phyloP scores from a whole-genome alignment of 495 filamentous ascomycete genomes.

The Aspergillus conjunctus region DNA sequence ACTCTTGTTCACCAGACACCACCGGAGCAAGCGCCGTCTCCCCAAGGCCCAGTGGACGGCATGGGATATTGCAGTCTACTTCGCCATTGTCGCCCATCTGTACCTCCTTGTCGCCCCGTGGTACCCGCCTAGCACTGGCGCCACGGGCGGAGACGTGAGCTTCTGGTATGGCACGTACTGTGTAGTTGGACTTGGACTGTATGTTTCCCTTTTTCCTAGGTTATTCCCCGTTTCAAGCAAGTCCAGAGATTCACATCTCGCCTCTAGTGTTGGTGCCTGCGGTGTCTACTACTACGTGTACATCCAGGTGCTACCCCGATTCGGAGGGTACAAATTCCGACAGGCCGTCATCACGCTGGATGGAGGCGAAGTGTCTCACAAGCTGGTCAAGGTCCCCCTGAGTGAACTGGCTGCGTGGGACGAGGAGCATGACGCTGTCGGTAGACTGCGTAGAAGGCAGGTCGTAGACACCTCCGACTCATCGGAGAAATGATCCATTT shows the following conservation, averaged over 20 bases:
- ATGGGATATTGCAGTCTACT: conserved; percentile 56
- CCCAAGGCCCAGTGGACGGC: conserved; percentile 49
- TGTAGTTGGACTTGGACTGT: conserved; percentile 59
- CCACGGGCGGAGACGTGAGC: conserved; percentile 59
- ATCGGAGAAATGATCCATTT: too few species aligned
- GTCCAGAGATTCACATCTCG: neutral
- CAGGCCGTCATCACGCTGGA: conserved; percentile 54
- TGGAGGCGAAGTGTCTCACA: conserved; percentile 53
- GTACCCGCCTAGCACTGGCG: conserved; percentile 62
- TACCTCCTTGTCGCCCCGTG: conserved; percentile 65
- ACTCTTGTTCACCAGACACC: conserved; percentile 54
- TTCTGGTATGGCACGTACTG: conserved; percentile 70
- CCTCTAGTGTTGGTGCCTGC: conserved; percentile 47
- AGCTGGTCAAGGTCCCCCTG: conserved; percentile 56
- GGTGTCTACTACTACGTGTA: conserved; percentile 59
- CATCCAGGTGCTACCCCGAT: conserved; percentile 54
- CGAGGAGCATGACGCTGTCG: conserved; percentile 56
- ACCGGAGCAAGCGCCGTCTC: conserved; percentile 49
- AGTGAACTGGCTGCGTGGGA: conserved; percentile 55
- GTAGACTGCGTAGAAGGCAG: conserved; percentile 24
- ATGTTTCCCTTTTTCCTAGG: conserved; percentile 29
- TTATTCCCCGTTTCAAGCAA: neutral
- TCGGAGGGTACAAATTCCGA: conserved; percentile 53
- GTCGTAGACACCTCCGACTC: neutral
- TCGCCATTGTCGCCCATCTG: conserved; percentile 55